These are phyloP conservation scores for Cyclocybe cylindracea DNA, from an alignment of 768 basidiomycete species.

Conservation along the genomic window DNA sequence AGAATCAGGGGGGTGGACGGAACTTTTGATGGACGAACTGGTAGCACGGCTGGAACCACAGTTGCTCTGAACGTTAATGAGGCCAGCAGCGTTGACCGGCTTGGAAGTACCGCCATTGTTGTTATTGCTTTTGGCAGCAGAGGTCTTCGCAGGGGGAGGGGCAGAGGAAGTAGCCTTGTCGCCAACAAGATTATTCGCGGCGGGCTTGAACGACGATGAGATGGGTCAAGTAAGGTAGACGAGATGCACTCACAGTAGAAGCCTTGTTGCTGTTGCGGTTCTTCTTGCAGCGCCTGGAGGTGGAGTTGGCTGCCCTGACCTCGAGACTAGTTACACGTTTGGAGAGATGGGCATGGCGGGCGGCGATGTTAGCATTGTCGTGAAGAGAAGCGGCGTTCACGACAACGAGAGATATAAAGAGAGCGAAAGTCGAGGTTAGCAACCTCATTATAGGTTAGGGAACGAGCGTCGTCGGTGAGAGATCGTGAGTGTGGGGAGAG, in stretches of 20 bases:
- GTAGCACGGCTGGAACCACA: slow-evolving; percentile 57
- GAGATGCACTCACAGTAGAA: slow-evolving; percentile 4
- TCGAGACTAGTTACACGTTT: slow-evolving; percentile 24
- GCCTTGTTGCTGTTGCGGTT: neutral
- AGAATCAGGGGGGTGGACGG: neutral
- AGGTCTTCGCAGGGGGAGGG: slow-evolving; percentile 2
- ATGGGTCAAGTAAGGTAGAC: neutral
- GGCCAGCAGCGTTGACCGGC: slow-evolving; percentile 10
- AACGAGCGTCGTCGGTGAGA: slow-evolving; percentile 7
- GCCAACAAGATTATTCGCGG: slow-evolving; percentile 6
- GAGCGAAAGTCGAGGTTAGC: slow-evolving; percentile 33
- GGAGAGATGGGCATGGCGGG: slow-evolving; percentile 38
- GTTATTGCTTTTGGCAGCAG: slow-evolving; percentile 8
- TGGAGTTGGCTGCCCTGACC: slow-evolving; percentile 11
- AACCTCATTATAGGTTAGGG: slow-evolving; percentile 42
- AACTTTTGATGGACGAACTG: slow-evolving; percentile 25
- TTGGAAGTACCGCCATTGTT: slow-evolving; percentile 11
- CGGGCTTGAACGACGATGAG: slow-evolving; percentile 5
- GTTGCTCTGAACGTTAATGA: slow-evolving; percentile 36
- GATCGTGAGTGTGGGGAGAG: slow-evolving; percentile 9
- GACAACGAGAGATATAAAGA: slow-evolving; percentile 35
- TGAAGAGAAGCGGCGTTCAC: slow-evolving; percentile 34
- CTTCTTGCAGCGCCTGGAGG: slow-evolving; percentile 24
- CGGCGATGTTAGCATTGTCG: slow-evolving; percentile 24
- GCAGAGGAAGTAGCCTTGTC: slow-evolving; percentile 9